Evolutionary conservation across 176 grass and related monocot species (phyloP), one percentile per base, ranked within the genome.

Genomic region (Miscanthus lutarioriparius): DNA sequence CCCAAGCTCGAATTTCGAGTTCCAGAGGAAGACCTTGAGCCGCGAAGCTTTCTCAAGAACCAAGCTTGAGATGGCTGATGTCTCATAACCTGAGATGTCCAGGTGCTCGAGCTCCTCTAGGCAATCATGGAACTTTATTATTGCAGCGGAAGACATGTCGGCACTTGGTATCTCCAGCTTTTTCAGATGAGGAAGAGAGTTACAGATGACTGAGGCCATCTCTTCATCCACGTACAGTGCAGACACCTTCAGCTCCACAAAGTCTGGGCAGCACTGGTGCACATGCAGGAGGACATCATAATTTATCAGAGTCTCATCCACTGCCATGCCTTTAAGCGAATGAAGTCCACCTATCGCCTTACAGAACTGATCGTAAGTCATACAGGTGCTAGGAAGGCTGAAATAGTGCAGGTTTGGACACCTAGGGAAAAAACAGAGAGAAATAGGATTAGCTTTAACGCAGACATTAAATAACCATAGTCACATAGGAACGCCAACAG

Each of bases 41-140:
- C 81, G 89, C 6, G 84, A 89, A 89, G 87, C 84, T 81, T 94
- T 94, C 13, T 27, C 40, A 9, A 94, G 84, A 32, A 94, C 75
- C 1, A 4, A 17, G 75, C 80, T 76, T 69, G 89, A 91, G 84
- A 94, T 89, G 0, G 36, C 35, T 0, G 92, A 91, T 61, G 75
- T 94, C 73, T 87, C 76, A 22, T 94, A 91, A 47, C 92, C 92
- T 49, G 92, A 94, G 40, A 94, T 94, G 53, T 94, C 89, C 78
- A 94, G 63, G 79, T 91, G 80, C 68, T 91, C 89, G 4, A 94
- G 87, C 63, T 87, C 77, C 84, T 87, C 87, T n/a, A 94, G 66
- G 62, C 45, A 80, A 51, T 94, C 84, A 26, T 91, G 87, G 73
- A 94, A 87, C 80, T 36, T 86, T 58, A 85, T 66, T 56, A 94